Evolutionary conservation across 2,329 filamentous ascomycete species (phyloP), one percentile per base, ranked within the genome.

Genomic region (Ceratocystis huliohia): DNA sequence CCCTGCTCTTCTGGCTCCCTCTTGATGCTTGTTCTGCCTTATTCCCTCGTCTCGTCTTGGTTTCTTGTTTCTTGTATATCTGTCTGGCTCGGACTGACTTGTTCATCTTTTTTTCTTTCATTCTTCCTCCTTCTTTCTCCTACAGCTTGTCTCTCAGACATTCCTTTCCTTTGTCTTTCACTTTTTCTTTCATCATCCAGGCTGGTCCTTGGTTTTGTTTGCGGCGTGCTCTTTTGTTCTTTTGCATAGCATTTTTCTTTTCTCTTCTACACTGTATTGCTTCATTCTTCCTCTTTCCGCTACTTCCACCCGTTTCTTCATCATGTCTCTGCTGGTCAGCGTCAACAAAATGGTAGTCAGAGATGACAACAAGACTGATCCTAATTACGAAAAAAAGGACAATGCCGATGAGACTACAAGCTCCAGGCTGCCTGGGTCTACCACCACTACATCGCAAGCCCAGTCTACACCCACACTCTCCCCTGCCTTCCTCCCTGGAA

Each of bases 301-400:
- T 2, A 37, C 33, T 37, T 37, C 33, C 7, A 10, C 8, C 33
- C 33, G 7, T 50, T 22, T 56, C 22, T 44, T 48, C 37, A 64
- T 15, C 28, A 65, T 57, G 63, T 65, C 66, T 50, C 50, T 67
- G 44, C 59, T 63, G n/a, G 37, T 15, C 53, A 56, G 56, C 50
- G 15, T 46, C 13, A 33, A 53, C n/a, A 53, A 44, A 5, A 10
- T 45, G 3, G 59, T 22, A 20, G 22, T 20, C 8, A 62, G 59
- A 22, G 33, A 62, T 17, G 59, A 22, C 20, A 13, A 4, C 17
- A 4, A 41, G n/a, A 41, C 33, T 25, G 28, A 44, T 44, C 3
- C 22, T 17, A 22, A 57, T 20, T 8, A 63, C 61, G 17, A 63
- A 44, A 30, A 48, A 22, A 48, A 33, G 13, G 48, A 2, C 8